A percentile compares a stretch with the other conserved stretches of the same genome.
Conservation (phyloP, 1,284 basidiomycete genomes). For the Vanrija sp. region DNA sequence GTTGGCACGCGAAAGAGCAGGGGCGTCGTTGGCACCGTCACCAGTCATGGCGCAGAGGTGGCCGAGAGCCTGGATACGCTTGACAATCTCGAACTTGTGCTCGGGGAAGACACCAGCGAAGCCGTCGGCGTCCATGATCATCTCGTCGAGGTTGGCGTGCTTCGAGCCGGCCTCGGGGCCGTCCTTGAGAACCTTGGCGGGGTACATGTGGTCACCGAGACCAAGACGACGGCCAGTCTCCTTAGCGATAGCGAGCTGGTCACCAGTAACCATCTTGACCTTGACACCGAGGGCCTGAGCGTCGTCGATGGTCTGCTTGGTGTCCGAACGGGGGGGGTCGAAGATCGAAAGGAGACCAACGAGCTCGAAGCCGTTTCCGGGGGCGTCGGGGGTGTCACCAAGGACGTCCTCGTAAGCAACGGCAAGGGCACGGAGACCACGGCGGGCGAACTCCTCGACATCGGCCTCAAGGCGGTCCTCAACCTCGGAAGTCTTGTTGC, state of each 20-base stretch:
- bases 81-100: conserved; percentile 90
- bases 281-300: conserved; percentile 91
- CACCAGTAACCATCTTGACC: conserved; percentile 99
- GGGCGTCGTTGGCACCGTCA: conserved; percentile 96
- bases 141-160: conserved; percentile 79
- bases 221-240: conserved; percentile 97
- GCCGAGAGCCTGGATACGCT: conserved; percentile 86
- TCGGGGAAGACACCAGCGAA: conserved; percentile 97
- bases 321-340: conserved; percentile 96
- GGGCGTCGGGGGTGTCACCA: conserved; percentile 55
- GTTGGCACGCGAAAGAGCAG: conserved; percentile 87
- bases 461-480: conserved; percentile 90
- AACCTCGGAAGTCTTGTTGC: conserved; percentile 89
- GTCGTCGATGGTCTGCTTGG: conserved; percentile 98
- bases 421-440: conserved; percentile 96
- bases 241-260: conserved; percentile 98
- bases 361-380: conserved; percentile 91
- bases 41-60: conserved; percentile 89
- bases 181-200: conserved; percentile 89
- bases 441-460: conserved; percentile 89
- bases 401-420: conserved; percentile 93
- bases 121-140: conserved; percentile 63
- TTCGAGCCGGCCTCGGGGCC: conserved; percentile 73
- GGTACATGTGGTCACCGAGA: conserved; percentile 94
- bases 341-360: conserved; percentile 96